Conservation (phyloP, 83 land plant species). For the Picea abies region DNA sequence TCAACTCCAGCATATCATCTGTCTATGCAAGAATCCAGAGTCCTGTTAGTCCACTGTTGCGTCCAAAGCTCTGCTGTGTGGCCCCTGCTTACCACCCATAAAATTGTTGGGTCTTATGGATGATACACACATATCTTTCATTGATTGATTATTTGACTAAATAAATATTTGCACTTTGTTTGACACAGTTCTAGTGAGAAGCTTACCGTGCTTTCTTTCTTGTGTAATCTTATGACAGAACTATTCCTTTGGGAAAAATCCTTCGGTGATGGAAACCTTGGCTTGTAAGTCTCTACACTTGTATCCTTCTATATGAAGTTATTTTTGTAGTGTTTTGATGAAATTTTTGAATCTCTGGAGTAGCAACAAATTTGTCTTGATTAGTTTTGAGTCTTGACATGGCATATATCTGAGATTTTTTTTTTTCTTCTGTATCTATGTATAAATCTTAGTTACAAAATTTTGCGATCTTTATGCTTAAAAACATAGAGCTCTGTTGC, state of each 20-base stretch:
- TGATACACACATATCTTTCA: not conserved
- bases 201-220: not conserved
- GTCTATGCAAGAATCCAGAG: too few species aligned
- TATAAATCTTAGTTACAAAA: not conserved
- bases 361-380: not conserved
- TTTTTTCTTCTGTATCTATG: not conserved
- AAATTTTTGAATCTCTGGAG: not conserved
- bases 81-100: too few species aligned
- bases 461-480: not conserved
- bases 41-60: too few species aligned
- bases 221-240: conserved; percentile 54
- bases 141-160: not conserved
- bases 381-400: not conserved
- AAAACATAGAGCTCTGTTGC: not conserved
- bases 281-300: conserved; percentile 59
- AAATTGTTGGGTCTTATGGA: too few species aligned
- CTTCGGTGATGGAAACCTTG: conserved; percentile 94
- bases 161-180: not conserved
- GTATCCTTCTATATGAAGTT: not conserved
- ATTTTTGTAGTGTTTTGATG: not conserved
- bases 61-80: too few species aligned
- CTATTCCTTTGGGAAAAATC: conserved; percentile 85
- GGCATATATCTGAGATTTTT: not conserved
- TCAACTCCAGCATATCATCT: too few species aligned
- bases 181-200: not conserved